Evolutionary conservation across 2,329 filamentous ascomycete genomes (phyloP).

Genomic region (Corynespora cassiicola): DNA sequence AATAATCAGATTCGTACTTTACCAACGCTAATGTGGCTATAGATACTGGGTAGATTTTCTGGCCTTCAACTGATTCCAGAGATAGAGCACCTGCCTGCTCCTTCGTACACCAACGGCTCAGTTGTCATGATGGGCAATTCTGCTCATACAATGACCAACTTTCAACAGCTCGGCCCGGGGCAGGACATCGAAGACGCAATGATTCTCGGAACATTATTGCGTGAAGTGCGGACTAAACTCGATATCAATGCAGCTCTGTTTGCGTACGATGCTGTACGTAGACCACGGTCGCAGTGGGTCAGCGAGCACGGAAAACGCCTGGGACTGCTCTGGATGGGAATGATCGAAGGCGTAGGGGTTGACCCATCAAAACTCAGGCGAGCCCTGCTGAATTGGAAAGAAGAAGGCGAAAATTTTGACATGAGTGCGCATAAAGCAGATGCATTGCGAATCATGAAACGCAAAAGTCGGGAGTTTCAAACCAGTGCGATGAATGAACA

Average conservation of each 20-base stretch:
- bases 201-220: constrained; percentile 1
- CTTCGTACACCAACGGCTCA: background rate
- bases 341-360: background rate
- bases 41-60: background rate
- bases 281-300: constrained; percentile 5
- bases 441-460: constrained; percentile 1
- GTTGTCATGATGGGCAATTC: constrained; percentile 2
- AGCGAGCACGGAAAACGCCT: constrained; percentile 2
- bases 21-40: too few species aligned
- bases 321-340: constrained; percentile 1
- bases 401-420: background rate
- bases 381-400: constrained; percentile 1
- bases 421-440: background rate
- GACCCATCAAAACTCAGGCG: constrained; percentile 1
- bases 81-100: constrained; percentile 2
- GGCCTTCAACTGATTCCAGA: constrained; percentile 1
- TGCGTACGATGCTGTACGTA: constrained; percentile 2
- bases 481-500: too few species aligned
- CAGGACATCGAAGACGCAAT: constrained; percentile 4
- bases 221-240: background rate
- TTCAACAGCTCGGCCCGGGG: background rate
- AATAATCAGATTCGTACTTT: too few species aligned
- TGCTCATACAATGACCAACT: constrained; percentile 5
- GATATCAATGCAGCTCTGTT: constrained; percentile 1
- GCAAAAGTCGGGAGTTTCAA: too few species aligned